Evolutionary conservation across 805 yeast genomes (phyloP), one percentile per base, ranked within the genome.

Genomic region (Lipomyces oligophaga): DNA sequence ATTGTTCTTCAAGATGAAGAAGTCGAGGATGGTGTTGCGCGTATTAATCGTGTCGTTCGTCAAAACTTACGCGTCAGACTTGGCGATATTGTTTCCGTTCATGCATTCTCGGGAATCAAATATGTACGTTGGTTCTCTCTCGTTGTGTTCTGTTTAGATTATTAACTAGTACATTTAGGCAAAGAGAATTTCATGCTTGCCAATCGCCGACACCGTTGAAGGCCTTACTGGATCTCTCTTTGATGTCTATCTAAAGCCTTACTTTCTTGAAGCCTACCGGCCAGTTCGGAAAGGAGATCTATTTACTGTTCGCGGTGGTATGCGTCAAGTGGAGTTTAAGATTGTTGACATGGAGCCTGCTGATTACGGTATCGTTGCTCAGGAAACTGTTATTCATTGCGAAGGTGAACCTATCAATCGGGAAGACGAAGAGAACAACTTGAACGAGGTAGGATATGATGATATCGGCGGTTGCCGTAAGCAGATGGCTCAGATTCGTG

Each of bases 401-500:
- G 98, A 93, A 69, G 98, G 98, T 65, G 98, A 93, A 62, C 97
- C 98, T 64, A 90, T 93, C 70, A 86, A 85, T 72, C 82, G 97
- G 67, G 97, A 89, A 71, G 97, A 89, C 63, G 97, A 90, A 70
- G 98, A 93, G 72, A 88, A 87, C 69, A 90, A 85, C 68, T 77
- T 93, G 69, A 88, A 85, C 62, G 98, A 93, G 58, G 97, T 93
- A 51, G 98, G 98, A 60, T 93, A 93, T 67, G 98, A 93, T 67
- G 98, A 93, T 62, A 90, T 93, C 67, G 98, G 98, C 69, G 98
- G 98, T 43, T 88, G 96, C 72, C 85, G 96, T 72, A 93, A 90
- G 72, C 98, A 93, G 73, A 89, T 93, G 95, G 98, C 98, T 36
- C 98, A 93, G 73, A 90, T 93, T 65, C 83, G 98, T 73, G 98